A percentile compares a stretch with the other conserved stretches of the same genome.
Evolutionary conservation across 2,329 filamentous ascomycete genomes (phyloP).

Genomic region (Aaosphaeria pasadenensis): DNA sequence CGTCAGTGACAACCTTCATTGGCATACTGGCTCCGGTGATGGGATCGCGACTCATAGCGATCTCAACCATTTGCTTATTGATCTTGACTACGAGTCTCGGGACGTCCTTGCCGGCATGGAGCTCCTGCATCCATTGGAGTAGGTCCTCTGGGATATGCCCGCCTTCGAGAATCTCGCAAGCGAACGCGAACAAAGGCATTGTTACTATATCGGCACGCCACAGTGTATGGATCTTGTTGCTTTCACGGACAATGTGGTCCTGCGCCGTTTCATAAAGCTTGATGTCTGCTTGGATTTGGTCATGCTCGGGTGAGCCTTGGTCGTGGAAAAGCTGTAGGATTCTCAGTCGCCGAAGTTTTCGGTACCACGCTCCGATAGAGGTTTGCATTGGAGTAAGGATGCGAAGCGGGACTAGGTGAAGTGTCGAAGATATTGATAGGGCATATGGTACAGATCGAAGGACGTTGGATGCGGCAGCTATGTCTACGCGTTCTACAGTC

Average conservation of each 20-base stretch:
- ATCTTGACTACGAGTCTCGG: no score
- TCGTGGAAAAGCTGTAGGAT: not conserved
- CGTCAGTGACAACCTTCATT: no score
- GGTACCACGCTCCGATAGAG: slow-evolving; percentile 1
- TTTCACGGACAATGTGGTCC: not conserved
- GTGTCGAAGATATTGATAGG: not conserved
- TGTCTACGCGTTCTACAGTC: not conserved
- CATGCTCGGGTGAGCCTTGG: not conserved
- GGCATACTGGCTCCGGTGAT: no score
- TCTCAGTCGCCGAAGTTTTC: not conserved
- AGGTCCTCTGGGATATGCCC: not conserved
- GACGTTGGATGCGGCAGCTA: not conserved
- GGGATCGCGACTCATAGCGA: no score
- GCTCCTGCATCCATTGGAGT: not conserved
- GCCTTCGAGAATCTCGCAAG: not conserved
- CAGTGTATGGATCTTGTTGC: not conserved
- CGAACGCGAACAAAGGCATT: not conserved
- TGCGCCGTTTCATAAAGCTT: not conserved
- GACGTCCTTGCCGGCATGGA: not conserved
- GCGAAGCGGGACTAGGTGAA: slow-evolving; percentile 4
- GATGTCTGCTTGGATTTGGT: not conserved
- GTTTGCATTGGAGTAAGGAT: not conserved
- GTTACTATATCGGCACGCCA: not conserved
- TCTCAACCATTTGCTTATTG: no score
- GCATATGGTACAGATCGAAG: not conserved